Percentiles rank a stretch among this genome's conserved stretches.
Conservation (phyloP, 2,329 filamentous ascomycete genomes). For the Fusarium globosum region DNA sequence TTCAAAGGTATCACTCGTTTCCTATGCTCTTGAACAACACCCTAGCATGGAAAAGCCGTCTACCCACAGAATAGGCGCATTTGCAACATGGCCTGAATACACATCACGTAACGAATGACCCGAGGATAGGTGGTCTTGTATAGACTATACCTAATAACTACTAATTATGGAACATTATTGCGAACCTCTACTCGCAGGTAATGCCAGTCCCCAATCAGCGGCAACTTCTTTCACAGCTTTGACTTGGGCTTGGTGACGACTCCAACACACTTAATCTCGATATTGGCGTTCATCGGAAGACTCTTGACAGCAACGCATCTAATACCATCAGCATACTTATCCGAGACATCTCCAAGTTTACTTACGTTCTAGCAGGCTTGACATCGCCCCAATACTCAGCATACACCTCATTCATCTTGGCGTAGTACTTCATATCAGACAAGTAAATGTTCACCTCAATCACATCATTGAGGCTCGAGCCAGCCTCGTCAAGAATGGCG, state of each 20-base stretch:
- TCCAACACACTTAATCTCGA: conserved; percentile 48
- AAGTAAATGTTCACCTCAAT: conserved; percentile 80
- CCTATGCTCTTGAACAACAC: fast-evolving
- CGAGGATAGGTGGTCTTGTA: neutral
- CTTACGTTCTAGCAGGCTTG: conserved; percentile 55
- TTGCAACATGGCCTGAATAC: neutral
- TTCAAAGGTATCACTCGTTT: fast-evolving
- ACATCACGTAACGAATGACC: fast-evolving
- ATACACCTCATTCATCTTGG: conserved; percentile 78
- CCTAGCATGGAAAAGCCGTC: fast-evolving
- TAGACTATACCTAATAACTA: neutral
- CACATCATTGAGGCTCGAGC: conserved; percentile 70
- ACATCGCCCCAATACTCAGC: conserved; percentile 70
- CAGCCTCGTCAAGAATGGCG: conserved; percentile 75
- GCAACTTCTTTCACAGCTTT: neutral
- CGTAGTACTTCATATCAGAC: conserved; percentile 77
- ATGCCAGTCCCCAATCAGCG: fast-evolving
- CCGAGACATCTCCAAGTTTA: neutral
- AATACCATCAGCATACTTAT: neutral
- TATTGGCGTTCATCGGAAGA: conserved; percentile 44
- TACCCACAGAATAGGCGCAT: fast-evolving
- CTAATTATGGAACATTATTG: fast-evolving
- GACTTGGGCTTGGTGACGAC: conserved; percentile 37
- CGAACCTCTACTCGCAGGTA: fast-evolving
- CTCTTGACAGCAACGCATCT: conserved; percentile 49